Evolutionary conservation across 2,329 filamentous ascomycete genomes (phyloP).

Genomic region (Magnaporthales sp.): DNA sequence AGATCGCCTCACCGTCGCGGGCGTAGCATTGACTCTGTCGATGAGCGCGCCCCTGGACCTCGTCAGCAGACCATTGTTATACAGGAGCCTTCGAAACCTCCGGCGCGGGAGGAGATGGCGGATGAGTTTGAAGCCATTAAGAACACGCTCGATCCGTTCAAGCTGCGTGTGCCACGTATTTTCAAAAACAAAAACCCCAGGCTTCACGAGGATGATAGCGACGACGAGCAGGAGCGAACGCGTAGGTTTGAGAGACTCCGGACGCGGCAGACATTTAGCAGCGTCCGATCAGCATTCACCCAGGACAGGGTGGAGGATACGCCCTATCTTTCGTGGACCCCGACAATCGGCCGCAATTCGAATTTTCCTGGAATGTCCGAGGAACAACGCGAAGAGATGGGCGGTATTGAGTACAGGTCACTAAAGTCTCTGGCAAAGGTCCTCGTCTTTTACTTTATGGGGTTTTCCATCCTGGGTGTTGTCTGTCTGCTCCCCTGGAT

Average conservation of each 20-base stretch:
- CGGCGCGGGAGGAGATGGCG: constrained; percentile 28
- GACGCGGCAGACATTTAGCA: constrained; percentile 45
- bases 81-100: constrained; percentile 47
- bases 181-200: constrained; percentile 26
- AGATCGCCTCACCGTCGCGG: background rate
- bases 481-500: constrained; percentile 78
- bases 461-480: constrained; percentile 71
- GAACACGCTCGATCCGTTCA: constrained; percentile 30
- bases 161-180: constrained; percentile 32
- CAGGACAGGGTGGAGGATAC: constrained; percentile 49
- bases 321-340: constrained; percentile 90
- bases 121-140: constrained; percentile 34
- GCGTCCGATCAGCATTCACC: constrained; percentile 46
- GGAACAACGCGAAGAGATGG: constrained; percentile 88
- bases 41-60: constrained; percentile 14
- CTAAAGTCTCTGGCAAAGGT: constrained; percentile 78
- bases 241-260: constrained; percentile 12
- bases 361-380: constrained; percentile 82
- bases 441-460: constrained; percentile 70
- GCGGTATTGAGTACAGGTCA: constrained; percentile 92
- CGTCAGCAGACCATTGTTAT: constrained; percentile 54
- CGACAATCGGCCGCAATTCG: constrained; percentile 88
- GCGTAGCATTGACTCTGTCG: constrained; percentile 19
- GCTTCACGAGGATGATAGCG: constrained; percentile 24
- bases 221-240: constrained; percentile 14